Conservation (phyloP, 2,329 filamentous ascomycete species). For the Alternaria novae-zelandiae region DNA sequence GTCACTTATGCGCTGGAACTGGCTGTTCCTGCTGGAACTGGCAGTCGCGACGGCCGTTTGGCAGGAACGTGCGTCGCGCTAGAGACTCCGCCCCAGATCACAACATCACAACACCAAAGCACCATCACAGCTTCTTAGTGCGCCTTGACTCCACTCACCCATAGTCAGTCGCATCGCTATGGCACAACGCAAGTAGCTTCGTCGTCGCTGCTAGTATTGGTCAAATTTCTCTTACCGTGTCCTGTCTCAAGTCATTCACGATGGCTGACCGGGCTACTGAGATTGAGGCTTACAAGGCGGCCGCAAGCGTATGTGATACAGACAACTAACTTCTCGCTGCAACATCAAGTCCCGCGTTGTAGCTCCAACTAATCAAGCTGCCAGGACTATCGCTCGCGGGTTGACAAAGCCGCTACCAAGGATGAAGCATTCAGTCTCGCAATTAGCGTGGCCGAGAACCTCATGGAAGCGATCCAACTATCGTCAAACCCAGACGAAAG, state of each 20-base stretch:
- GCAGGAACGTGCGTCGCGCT: conserved; percentile 29
- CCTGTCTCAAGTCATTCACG: not conserved
- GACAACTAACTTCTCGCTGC: conserved; percentile 9
- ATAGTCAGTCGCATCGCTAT: conserved; percentile 9
- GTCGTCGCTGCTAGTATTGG: not conserved
- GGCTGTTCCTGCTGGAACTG: not conserved
- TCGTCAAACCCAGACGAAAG: conserved; percentile 69
- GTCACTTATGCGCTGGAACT: not conserved
- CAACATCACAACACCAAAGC: conserved; percentile 26
- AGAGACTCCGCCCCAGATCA: conserved; percentile 13
- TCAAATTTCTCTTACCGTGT: not conserved
- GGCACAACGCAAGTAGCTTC: conserved; percentile 4
- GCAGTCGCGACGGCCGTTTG: conserved; percentile 9
- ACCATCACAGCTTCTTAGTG: not conserved
- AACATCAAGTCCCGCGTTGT: not conserved
- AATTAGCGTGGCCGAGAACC: conserved; percentile 78
- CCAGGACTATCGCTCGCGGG: conserved; percentile 47
- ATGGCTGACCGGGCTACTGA: conserved; percentile 39
- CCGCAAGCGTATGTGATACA: conserved; percentile 43
- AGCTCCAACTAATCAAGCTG: conserved; percentile 23
- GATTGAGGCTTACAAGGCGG: conserved; percentile 39
- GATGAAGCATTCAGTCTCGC: conserved; percentile 75
- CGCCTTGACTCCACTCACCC: not conserved
- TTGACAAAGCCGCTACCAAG: conserved; percentile 60
- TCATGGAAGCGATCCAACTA: conserved; percentile 76